Conservation (phyloP, 805 yeast genomes). For the Phaffomyces antillensis region DNA sequence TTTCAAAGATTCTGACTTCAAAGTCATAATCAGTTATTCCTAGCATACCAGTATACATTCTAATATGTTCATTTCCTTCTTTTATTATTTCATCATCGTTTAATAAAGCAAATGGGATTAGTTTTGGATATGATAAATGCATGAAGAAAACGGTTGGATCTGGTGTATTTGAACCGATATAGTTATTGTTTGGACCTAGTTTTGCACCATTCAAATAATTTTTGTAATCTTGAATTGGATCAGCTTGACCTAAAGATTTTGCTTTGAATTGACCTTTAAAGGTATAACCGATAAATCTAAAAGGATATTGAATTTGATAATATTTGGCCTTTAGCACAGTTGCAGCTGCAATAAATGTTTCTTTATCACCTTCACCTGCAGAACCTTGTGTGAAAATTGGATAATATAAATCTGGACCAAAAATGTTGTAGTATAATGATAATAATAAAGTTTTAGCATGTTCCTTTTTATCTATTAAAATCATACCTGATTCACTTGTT, state of each 20-base stretch:
- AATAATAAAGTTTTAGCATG: constrained; percentile 47
- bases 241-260: constrained; percentile 39
- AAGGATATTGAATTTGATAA: constrained; percentile 36
- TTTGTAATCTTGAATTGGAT: constrained; percentile 25
- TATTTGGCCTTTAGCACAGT: constrained; percentile 37
- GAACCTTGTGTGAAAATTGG: constrained; percentile 60
- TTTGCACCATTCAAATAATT: constrained; percentile 17
- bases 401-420: constrained; percentile 54
- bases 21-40: constrained; percentile 29
- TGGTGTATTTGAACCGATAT: constrained; percentile 8
- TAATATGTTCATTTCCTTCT: constrained; percentile 21
- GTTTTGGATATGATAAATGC: constrained; percentile 57
- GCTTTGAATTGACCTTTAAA: constrained; percentile 20
- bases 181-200: constrained; percentile 12
- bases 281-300: constrained; percentile 31
- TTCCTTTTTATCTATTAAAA: constrained; percentile 45
- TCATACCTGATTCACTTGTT: constrained; percentile 58
- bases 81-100: constrained; percentile 22
- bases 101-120: constrained; percentile 26
- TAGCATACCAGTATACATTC: constrained; percentile 26
- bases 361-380: constrained; percentile 73
- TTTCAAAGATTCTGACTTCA: constrained; percentile 34
- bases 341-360: constrained; percentile 60
- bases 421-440: constrained; percentile 50
- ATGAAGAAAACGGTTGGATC: constrained; percentile 33